Conservation (phyloP, 129 eudicot genomes). For the Chrysanthemum seticuspe region DNA sequence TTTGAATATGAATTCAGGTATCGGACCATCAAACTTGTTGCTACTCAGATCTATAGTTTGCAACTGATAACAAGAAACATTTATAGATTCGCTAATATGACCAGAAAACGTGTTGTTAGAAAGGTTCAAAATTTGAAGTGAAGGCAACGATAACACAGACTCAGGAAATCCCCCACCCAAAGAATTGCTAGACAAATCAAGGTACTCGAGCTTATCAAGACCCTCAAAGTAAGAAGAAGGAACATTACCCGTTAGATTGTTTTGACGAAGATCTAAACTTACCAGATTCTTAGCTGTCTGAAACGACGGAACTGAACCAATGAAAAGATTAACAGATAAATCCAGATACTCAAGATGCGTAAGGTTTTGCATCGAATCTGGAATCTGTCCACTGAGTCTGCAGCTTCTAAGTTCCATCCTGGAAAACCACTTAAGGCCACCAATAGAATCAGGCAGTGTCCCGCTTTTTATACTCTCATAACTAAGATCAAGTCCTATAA, state of each 20-base stretch:
- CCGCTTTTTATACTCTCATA: neutral
- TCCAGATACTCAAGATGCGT: conserved; percentile 28
- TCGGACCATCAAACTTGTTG: conserved; percentile 43
- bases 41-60: conserved; percentile 34
- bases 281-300: conserved; percentile 22
- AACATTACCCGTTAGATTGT: conserved; percentile 32
- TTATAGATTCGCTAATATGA: neutral
- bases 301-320: conserved; percentile 33
- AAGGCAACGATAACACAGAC: conserved; percentile 33
- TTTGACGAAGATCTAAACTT: conserved; percentile 37
- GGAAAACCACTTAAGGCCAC: conserved; percentile 28
- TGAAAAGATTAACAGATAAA: conserved; percentile 24
- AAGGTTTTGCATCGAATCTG: conserved; percentile 30
- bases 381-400: conserved; percentile 39
- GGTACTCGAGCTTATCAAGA: no score
- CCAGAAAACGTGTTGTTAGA: conserved; percentile 45
- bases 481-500: neutral
- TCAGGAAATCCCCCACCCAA: conserved; percentile 22
- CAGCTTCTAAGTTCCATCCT: conserved; percentile 17
- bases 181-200: conserved; percentile 34
- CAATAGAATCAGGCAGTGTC: conserved; percentile 39
- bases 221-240: conserved; percentile 34
- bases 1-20: conserved; percentile 44
- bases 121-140: conserved; percentile 28
- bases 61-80: conserved; percentile 18